Conservation (phyloP, 2,329 filamentous ascomycete genomes). For the Aspergillus awamori region DNA sequence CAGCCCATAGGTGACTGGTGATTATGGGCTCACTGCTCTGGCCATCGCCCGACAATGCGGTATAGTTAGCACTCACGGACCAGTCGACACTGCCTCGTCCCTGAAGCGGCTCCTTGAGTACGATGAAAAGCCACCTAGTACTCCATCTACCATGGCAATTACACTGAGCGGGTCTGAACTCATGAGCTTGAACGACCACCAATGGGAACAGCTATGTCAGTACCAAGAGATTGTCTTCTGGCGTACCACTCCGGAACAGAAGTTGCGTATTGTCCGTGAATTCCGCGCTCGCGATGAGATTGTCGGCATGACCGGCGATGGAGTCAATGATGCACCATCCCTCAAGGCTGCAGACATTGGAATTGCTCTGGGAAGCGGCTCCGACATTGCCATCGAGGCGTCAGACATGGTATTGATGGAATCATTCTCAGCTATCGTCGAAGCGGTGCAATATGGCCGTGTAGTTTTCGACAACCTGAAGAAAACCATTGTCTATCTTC, state of each 20-base stretch:
- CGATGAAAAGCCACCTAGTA: conserved; percentile 26
- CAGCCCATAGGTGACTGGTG: conserved; percentile 64
- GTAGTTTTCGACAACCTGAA: conserved; percentile 77
- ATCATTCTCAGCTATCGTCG: conserved; percentile 70
- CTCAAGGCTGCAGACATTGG: conserved; percentile 63
- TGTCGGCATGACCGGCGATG: conserved; percentile 57
- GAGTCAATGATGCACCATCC: conserved; percentile 56
- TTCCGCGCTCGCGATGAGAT: conserved; percentile 65
- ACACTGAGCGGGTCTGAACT: conserved; percentile 69
- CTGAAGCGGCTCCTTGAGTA: conserved; percentile 44
- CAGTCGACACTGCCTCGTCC: conserved; percentile 58
- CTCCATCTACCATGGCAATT: conserved; percentile 48
- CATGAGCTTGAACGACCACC: conserved; percentile 64
- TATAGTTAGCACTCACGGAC: conserved; percentile 58
- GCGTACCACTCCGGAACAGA: conserved; percentile 76
- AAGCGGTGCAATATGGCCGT: conserved; percentile 71
- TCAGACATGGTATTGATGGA: conserved; percentile 67
- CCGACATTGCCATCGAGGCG: conserved; percentile 64
- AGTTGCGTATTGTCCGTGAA: conserved; percentile 76
- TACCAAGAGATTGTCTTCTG: conserved; percentile 78
- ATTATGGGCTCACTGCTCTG: conserved; percentile 73
- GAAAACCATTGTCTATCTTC: conserved; percentile 74
- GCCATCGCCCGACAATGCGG: conserved; percentile 74
- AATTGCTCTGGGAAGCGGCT: conserved; percentile 61
- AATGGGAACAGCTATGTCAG: conserved; percentile 67